These are phyloP conservation scores for Pleurostoma richardsiae DNA, from an alignment of 2,329 filamentous ascomycete genomes.

Conservation along the genomic window DNA sequence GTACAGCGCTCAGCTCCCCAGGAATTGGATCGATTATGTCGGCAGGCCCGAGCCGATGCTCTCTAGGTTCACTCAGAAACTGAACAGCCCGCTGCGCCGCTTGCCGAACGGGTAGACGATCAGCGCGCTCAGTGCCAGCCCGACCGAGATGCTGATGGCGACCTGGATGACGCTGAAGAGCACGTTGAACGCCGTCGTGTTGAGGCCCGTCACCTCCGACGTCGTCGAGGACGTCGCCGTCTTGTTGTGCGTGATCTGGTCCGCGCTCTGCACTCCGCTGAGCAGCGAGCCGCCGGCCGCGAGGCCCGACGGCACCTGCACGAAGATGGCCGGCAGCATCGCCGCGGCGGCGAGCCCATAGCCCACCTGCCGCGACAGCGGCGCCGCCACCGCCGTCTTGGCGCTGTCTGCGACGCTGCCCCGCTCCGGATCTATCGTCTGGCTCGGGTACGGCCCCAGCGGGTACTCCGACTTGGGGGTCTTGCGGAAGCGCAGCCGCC, in stretches of 20 bases:
- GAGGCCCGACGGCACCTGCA: constrained; percentile 60
- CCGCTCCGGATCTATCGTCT: constrained; percentile 8
- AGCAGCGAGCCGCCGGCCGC: constrained; percentile 55
- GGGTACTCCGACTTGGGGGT: constrained; percentile 9
- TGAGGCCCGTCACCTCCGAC: constrained; percentile 22
- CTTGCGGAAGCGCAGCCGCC: constrained; percentile 23
- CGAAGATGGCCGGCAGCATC: constrained; percentile 82
- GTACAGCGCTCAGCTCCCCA: too few relatives aligned
- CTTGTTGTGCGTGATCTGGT: constrained; percentile 44
- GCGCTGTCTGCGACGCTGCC: constrained; percentile 21
- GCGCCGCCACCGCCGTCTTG: constrained; percentile 17
- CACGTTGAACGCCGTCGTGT: constrained; percentile 46
- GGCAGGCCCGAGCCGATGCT: too few relatives aligned
- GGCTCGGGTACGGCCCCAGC: neutral
- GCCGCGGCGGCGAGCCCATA: constrained; percentile 80
- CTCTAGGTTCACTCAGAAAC: constrained; percentile 30
- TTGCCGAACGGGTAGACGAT: constrained; percentile 54
- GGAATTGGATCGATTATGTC: too few relatives aligned
- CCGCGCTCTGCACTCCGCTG: constrained; percentile 50
- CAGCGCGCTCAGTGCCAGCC: constrained; percentile 50
- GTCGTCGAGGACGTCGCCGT: constrained; percentile 19
- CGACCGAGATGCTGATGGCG: constrained; percentile 58
- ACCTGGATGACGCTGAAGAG: constrained; percentile 56
- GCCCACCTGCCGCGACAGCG: constrained; percentile 40
- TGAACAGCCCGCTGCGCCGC: constrained; percentile 51